A percentile compares a stretch with the other conserved stretches of the same genome.
Evolutionary conservation across 176 grass and related monocot species (phyloP).

Genomic region (Avena atlantica): DNA sequence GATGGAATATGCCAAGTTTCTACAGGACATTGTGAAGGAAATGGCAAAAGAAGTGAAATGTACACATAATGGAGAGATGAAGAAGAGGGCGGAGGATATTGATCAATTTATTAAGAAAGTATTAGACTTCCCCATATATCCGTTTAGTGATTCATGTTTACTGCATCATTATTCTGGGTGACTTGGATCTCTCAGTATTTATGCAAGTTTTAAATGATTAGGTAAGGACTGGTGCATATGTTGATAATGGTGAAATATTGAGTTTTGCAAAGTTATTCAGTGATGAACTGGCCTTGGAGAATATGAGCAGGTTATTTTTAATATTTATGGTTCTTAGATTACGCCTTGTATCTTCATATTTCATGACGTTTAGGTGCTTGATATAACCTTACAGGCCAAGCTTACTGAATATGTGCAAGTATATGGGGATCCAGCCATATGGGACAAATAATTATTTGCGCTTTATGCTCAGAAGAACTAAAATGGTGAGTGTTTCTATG

Average conservation of each 20-base stretch:
- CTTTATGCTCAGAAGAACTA: slow-evolving; percentile 13
- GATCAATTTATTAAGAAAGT: slow-evolving; percentile 5
- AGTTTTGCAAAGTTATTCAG: slow-evolving; percentile 9
- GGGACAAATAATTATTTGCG: slow-evolving; percentile 22
- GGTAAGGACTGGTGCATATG: neutral
- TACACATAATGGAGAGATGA: neutral
- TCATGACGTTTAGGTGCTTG: neutral
- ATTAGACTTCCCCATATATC: neutral
- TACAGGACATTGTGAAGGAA: slow-evolving; percentile 12
- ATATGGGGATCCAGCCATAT: slow-evolving; percentile 11
- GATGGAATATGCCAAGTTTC: slow-evolving; percentile 33
- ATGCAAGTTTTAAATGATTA: neutral
- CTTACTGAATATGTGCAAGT: slow-evolving; percentile 25
- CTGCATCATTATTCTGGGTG: neutral
- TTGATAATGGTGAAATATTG: slow-evolving; percentile 15
- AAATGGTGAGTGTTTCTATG: slow-evolving; percentile 14
- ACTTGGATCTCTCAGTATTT: slow-evolving; percentile 10
- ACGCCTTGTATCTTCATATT: neutral
- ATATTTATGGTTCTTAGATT: neutral
- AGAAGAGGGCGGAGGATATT: slow-evolving; percentile 8
- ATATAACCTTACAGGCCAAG: neutral
- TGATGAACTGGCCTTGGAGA: slow-evolving; percentile 11
- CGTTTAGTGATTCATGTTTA: neutral
- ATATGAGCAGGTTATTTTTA: slow-evolving; percentile 34
- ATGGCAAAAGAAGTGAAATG: neutral